A percentile compares a stretch with the other conserved stretches of the same genome.
phyloP scores from a whole-genome alignment of 345 rosid genomes.

The Hevea brasiliensis region DNA sequence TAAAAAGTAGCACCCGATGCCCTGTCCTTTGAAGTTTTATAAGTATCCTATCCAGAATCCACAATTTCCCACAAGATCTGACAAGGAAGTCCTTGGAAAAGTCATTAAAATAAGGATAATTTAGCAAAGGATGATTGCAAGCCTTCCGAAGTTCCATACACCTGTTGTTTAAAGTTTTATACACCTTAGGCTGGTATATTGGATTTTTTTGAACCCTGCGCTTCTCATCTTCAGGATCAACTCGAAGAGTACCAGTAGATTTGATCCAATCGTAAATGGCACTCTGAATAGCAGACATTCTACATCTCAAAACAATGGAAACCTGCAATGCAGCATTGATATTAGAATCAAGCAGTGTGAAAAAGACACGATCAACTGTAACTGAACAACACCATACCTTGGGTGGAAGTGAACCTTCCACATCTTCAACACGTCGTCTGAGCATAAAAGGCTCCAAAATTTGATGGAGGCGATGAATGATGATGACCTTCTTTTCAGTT shows the following conservation, averaged over 20 bases:
- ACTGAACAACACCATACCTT: constrained; percentile 52
- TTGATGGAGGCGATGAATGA: constrained; percentile 99
- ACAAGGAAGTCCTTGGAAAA: constrained; percentile 89
- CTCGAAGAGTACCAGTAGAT: constrained; percentile 92
- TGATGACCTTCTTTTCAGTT: constrained; percentile 97
- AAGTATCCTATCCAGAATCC: constrained; percentile 93
- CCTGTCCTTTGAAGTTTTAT: constrained; percentile 93
- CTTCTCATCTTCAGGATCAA: constrained; percentile 95
- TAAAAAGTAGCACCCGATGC: constrained; percentile 96
- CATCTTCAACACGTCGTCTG: constrained; percentile 98
- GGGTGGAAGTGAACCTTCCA: constrained; percentile 98
- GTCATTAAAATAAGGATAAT: constrained; percentile 86
- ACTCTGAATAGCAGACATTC: constrained; percentile 98
- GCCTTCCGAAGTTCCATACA: constrained; percentile 99
- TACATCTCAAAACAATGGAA: constrained; percentile 86
- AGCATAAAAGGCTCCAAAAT: constrained; percentile 99
- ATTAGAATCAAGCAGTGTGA: constrained; percentile 24
- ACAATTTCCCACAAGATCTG: constrained; percentile 92
- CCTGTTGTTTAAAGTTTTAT: constrained; percentile 78
- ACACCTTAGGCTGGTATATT: constrained; percentile 70
- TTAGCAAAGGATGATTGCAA: constrained; percentile 97
- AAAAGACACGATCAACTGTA: constrained; percentile 10
- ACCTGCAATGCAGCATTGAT: constrained; percentile 56
- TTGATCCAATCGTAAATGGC: constrained; percentile 98
- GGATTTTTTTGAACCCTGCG: constrained; percentile 75